These are phyloP conservation scores for Daldinia loculata DNA, from an alignment of 495 filamentous ascomycete genomes.

Conservation along the genomic window DNA sequence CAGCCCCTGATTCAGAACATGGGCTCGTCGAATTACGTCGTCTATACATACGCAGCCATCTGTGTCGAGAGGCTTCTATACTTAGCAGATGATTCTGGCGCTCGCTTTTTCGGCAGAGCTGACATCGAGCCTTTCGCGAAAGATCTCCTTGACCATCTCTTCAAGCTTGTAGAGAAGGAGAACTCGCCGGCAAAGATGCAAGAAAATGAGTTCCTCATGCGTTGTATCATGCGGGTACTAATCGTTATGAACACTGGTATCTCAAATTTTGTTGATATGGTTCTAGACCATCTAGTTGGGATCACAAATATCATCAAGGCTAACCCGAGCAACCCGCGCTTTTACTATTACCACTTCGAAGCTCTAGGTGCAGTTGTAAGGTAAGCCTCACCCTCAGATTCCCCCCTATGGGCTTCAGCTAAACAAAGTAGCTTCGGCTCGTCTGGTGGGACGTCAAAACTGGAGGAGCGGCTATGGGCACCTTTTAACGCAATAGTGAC, in stretches of 20 bases:
- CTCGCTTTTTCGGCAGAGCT: conserved; percentile 75
- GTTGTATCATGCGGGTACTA: conserved; percentile 95
- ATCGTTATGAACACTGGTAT: conserved; percentile 88
- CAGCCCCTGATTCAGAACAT: conserved; percentile 90
- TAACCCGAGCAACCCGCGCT: conserved; percentile 96
- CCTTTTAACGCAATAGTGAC: conserved; percentile 80
- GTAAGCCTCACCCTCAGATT: conserved; percentile 48
- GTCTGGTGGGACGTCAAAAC: conserved; percentile 64
- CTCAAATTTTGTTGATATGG: conserved; percentile 70
- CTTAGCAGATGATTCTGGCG: conserved; percentile 73
- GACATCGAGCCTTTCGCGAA: conserved; percentile 82
- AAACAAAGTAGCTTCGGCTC: conserved; percentile 68
- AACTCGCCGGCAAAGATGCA: conserved; percentile 88
- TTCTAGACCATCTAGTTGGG: conserved; percentile 79
- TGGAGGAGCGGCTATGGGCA: conserved; percentile 79
- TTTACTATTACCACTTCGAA: conserved; percentile 99
- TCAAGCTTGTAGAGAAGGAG: conserved; percentile 85
- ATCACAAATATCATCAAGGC: conserved; percentile 88
- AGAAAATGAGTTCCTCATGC: conserved; percentile 99
- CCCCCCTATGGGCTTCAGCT: conserved; percentile 13
- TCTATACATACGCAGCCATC: conserved; percentile 96
- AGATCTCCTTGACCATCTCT: conserved; percentile 90
- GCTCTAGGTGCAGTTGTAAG: conserved; percentile 92
- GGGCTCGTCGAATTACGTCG: conserved; percentile 85
- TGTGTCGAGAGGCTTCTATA: conserved; percentile 88